Evolutionary conservation across 139 green algal species (phyloP), one percentile per base, ranked within the genome.

Genomic region (Spirogloea muscicola): DNA sequence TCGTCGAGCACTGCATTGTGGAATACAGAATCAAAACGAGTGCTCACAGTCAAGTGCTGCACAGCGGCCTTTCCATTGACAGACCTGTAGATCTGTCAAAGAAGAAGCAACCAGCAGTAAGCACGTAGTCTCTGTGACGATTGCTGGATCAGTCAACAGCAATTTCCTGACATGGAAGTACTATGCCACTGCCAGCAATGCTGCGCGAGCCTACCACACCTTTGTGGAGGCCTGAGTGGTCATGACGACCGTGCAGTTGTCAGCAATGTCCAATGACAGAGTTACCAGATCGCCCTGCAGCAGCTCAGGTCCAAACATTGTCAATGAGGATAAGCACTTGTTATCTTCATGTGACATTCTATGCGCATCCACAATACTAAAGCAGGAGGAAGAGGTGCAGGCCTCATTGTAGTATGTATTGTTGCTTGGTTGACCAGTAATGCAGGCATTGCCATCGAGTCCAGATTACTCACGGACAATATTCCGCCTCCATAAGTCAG

Each of bases 151-250:
- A 21, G 16, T 21, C 18, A 21, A 39, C 57, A 39, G 27, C 21
- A 21, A 16, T 18, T 65, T 65, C 18, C 18, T 18, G 16, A 25
- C 3, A 34, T 13, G n/a, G 49, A 25, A 29, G 7, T 3, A n/a
- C 31, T 33, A 3, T 18, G 33, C 57, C 29, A 55, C 46, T 21
- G 21, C 46, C 21, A 21, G 46, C 46, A 31, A 55, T 21, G 21
- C 21, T 21, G 21, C 46, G 46, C 21, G 21, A 31, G 21, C 46
- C 46, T 55, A 31, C 46, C 39, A 62, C 18, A 82, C 77, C 77
- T 84, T 84, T 49, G 77, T 84, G 51, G 61, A 79, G 6, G 74
- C 31, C 58, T 84, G 77, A 4, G 77, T 84, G 40, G 77, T 70
- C 3, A 84, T 21, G 2, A 83, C 72, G 2, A 21, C 43, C 27